A percentile compares a stretch with the other conserved stretches of the same genome.
Conservation (phyloP, 768 basidiomycete species). For the Tricholoma terreum region DNA sequence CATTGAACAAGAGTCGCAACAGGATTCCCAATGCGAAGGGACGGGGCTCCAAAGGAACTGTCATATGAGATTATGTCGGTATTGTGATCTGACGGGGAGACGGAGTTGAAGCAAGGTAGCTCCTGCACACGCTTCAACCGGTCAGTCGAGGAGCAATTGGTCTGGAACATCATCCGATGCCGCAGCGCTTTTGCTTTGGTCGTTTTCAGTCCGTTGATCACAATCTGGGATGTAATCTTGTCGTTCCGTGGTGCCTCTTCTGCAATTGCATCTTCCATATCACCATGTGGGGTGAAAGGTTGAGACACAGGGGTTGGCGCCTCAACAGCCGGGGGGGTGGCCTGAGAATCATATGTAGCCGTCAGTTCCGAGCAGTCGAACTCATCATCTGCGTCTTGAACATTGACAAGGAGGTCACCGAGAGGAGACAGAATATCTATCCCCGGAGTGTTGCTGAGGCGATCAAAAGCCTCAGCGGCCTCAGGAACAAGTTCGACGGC, state of each 20-base stretch:
- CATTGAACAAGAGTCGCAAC: not conserved
- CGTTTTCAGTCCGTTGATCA: not conserved
- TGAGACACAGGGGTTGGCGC: not conserved
- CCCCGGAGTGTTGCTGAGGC: not conserved
- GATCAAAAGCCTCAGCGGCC: not conserved
- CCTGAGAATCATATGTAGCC: not conserved
- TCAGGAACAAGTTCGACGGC: conserved; percentile 15
- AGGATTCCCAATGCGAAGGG: not conserved
- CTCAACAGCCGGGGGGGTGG: not conserved
- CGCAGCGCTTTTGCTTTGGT: not conserved
- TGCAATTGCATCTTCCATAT: conserved; percentile 2
- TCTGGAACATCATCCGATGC: not conserved
- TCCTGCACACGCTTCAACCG: conserved; percentile 1
- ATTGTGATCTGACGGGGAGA: not conserved
- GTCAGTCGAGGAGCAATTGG: conserved; percentile 1
- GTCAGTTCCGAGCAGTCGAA: not conserved
- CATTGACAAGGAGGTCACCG: conserved; percentile 4
- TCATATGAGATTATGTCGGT: not conserved
- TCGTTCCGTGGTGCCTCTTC: not conserved
- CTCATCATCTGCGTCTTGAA: conserved; percentile 5
- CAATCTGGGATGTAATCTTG: not conserved
- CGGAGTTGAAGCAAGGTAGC: not conserved
- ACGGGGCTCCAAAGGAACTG: not conserved
- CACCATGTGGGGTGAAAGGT: not conserved
- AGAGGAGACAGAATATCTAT: too few relatives aligned